Base-by-base conservation (phyloP, 106 monocot genomes). In the Phalaenopsis aphrodite region DNA sequence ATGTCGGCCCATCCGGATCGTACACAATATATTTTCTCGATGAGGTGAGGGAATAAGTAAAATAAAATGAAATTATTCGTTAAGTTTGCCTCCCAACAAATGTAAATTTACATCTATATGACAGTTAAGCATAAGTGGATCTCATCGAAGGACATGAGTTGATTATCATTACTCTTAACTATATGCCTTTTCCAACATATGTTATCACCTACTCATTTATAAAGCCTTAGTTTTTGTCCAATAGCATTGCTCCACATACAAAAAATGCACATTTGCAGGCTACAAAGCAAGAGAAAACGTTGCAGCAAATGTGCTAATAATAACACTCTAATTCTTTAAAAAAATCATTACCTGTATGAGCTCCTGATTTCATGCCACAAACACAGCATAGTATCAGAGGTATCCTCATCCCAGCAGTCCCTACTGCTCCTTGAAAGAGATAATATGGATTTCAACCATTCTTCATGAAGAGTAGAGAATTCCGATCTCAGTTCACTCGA, bases 381-480 rank as follows among this genome's bases (percentile, higher is more conserved):
- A 79, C 97, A 98, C 43, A 90, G 75, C 64, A 92, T 74, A 6
- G 92, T 98, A 84, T 92, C 97, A 66, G 81, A 88, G 5, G 84
- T 74, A 82, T 98, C 97, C 18, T 92, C 97, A 47, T 92, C 90
- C 78, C 74, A 79, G 11, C 18, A 79, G 57, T 56, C 75, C 10
- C 61, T 72, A 14, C 78, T 42, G 2, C 45, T 30, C 36, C 77
- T 76, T 2, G 92, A 87, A 75, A 94, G 17, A 42, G 56, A 87
- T 77, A 92, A 77, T 56, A 92, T 42, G 9, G 92, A 85, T 65
- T 79, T 92, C 21, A 94, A 21, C 84, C 87, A 90, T 55, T 91
- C 92, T 78, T 98, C 97, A 56, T 98, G 94, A 15, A 92, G 85
- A 18, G 87, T 86, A 19, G 97, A 98, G 80, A 98, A 98, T 37